Evolutionary conservation across 2,329 filamentous ascomycete species (phyloP), one percentile per base, ranked within the genome.

Genomic region (Huntiella omanensis): DNA sequence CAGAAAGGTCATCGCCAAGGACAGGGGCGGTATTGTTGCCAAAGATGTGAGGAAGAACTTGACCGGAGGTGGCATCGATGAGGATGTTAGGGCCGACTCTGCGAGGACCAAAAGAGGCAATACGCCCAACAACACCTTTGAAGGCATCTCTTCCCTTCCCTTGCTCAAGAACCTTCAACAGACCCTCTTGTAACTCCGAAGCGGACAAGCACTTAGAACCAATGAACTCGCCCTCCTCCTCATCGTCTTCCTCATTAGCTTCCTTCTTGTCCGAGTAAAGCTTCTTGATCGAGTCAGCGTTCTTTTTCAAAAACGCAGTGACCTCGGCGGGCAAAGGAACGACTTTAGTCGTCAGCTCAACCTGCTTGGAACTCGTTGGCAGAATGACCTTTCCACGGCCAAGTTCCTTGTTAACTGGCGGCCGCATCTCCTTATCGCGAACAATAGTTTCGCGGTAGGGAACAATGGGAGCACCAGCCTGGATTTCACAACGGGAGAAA

Each of bases 401-500:
- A 13, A 95, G 69, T 10, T 92, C 83, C 52, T 87, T 80, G 60
- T 92, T 84, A 49, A 71, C 83, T 0, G 85, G 82, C 1, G 86
- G 77, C 17, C 86, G 79, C 91, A 98, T 98, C 61, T 98, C 91
- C 34, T 86, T 75, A 1, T 80, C 83, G 19, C 75, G 73, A 36
- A 95, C 78, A 49, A 93, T 94, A 0, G 85, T 91, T 63, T 98
- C 91, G 48, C 87, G 73, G 61, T 94, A 98, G 0, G 91, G 91
- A 11, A 98, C 91, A 51, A 98, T 96, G 1, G 91, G 83, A 38
- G 84, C 83, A 48, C 91, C 87, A 22, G 84, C 84, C 57, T 96
- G 88, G 45, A 98, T 87, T 53, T 96, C 88, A 58, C 92, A 96
- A 52, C 77, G 80, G 4, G 91, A 88, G 58, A 94, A 98, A 4